Base-by-base conservation (phyloP, 805 yeast species). In the Schwanniomyces vanrijiae region DNA sequence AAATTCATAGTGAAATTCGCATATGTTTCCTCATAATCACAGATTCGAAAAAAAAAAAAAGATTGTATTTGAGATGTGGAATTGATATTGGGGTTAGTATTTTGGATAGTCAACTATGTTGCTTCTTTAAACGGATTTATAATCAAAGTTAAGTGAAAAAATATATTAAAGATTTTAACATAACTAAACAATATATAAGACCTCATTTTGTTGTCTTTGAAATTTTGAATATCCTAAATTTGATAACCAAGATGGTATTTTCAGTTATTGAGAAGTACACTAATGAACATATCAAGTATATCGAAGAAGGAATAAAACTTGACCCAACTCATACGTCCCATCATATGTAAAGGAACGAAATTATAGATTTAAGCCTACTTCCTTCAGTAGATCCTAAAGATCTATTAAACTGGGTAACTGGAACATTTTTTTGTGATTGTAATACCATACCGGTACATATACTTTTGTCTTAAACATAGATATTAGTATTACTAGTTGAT, bases 391-490 rank as follows among this genome's bases (percentile, higher is more conserved):
- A 49, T 43, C 54, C 49, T 16, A 37, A 45, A 21, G 58, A 54
- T 43, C 58, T 56, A 6, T 46, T 54, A 19, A 54, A 54, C 24
- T 54, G 58, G 58, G 49, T 53, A n/a, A 45, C 13, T 40, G 51
- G 46, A 41, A 37, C 25, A 54, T 19, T 22, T 34, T 20, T 37
- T 37, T 26, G 53, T 52, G 38, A 38, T 53, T 9, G 24, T 53
- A 46, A 48, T 54, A 24, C 47, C 56, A 10, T 54, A 51, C 40
- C 51, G 53, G 53, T 28, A 22, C 45, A 22, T 26, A 45, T 21
- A 54, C 58, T 6, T 54, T 53, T 31, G 49, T 54, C 51, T 55
- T 56, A 29, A 56, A 55, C 2, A 56, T 37, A 29, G 58, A 55
- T 5, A 56, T 37, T 20, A 20, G 39, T 37, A 37, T 37, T 3